phyloP scores from a whole-genome alignment of 441 rosid genomes.

The Cnidoscolus chayamansa region DNA sequence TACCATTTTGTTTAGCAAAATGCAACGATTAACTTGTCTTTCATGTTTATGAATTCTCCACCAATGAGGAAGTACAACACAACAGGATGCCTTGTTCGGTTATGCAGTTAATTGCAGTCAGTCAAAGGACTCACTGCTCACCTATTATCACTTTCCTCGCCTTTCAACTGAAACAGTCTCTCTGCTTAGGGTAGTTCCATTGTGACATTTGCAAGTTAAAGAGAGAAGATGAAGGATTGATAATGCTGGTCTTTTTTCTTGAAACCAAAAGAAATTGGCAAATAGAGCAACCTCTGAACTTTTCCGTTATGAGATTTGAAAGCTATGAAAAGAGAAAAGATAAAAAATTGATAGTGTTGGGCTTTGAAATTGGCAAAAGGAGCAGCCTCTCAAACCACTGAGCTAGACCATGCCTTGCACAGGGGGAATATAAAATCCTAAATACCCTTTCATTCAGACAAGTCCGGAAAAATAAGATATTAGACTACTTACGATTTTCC shows the following conservation, averaged over 20 bases:
- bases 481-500: slow-evolving; percentile 66
- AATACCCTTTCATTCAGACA: neutral
- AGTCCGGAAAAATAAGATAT: neutral
- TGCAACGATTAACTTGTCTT: neutral
- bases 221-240: no score
- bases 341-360: neutral
- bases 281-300: no score
- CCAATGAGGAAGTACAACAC: neutral
- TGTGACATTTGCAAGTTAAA: no score
- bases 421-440: neutral
- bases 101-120: neutral
- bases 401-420: neutral
- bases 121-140: neutral
- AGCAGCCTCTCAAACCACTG: neutral
- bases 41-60: neutral
- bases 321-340: neutral
- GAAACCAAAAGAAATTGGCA: no score
- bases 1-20: neutral
- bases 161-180: neutral
- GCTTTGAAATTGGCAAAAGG: neutral
- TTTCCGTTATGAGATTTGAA: neutral
- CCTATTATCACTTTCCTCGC: neutral
- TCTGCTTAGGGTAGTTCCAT: no score
- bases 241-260: no score
- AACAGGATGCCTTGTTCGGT: neutral